Evolutionary conservation across 2,329 filamentous ascomycete genomes (phyloP).

Genomic region (Blastomyces parvus): DNA sequence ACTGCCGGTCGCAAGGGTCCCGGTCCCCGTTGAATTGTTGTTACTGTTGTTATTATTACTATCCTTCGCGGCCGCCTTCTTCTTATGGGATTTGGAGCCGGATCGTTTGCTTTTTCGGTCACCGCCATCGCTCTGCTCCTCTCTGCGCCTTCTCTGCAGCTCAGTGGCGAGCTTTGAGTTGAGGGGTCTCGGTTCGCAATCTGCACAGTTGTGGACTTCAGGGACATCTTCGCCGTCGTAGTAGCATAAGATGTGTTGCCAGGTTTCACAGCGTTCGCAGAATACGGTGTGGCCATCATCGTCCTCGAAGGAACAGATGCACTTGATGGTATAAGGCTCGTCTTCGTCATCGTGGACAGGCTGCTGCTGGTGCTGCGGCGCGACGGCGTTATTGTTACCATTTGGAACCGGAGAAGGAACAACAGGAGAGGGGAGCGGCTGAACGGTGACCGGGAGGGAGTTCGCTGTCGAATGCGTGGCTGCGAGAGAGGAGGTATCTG

Average conservation of each 20-base stretch:
- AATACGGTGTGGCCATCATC: conserved; percentile 97
- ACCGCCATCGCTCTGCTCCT: conserved; percentile 44
- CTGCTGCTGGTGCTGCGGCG: no score
- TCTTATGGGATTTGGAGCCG: conserved; percentile 74
- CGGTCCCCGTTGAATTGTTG: background rate
- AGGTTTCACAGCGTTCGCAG: conserved; percentile 91
- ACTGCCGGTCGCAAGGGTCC: background rate
- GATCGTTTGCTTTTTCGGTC: conserved; percentile 67
- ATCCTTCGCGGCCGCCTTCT: conserved; percentile 61
- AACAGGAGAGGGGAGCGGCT: conserved; percentile 32
- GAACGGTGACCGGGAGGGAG: conserved; percentile 38
- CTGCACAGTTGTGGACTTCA: conserved; percentile 75
- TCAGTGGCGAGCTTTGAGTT: conserved; percentile 67
- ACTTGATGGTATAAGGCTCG: conserved; percentile 79
- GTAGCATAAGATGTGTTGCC: conserved; percentile 98
- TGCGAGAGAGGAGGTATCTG: conserved; percentile 43
- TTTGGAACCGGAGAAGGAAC: conserved; percentile 34
- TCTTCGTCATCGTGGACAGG: conserved; percentile 35
- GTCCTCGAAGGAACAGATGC: conserved; percentile 85
- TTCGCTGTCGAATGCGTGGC: conserved; percentile 41
- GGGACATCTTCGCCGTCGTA: conserved; percentile 69
- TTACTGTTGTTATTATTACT: background rate
- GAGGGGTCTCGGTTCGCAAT: conserved; percentile 70
- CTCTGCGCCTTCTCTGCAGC: conserved; percentile 55
- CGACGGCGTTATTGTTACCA: conserved; percentile 25